A percentile compares a stretch with the other conserved stretches of the same genome.
These are phyloP conservation scores for Fusarium setosum DNA, from an alignment of 2,329 filamentous ascomycete genomes.

Conservation along the genomic window DNA sequence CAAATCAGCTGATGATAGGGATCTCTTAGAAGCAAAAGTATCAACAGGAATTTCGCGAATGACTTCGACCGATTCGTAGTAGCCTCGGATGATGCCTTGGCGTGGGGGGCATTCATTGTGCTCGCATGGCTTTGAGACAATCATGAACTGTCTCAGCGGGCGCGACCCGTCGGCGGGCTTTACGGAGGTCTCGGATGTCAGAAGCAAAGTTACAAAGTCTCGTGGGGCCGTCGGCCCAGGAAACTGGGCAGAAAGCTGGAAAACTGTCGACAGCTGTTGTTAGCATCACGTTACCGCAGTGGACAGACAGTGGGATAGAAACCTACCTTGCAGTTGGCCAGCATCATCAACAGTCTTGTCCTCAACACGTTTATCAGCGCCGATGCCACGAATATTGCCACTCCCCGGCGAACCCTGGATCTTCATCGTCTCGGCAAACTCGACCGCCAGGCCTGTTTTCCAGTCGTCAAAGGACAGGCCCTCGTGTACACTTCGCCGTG, in stretches of 20 bases:
- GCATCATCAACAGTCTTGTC: slow-evolving; percentile 66
- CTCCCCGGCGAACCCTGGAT: slow-evolving; percentile 76
- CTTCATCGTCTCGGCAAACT: slow-evolving; percentile 83
- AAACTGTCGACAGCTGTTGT: slow-evolving; percentile 66
- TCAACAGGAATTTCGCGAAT: slow-evolving; percentile 82
- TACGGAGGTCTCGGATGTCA: slow-evolving; percentile 71
- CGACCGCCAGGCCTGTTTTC: slow-evolving; percentile 79
- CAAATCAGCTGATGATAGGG: slow-evolving; percentile 48
- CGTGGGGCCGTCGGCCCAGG: slow-evolving; percentile 88
- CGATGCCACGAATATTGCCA: slow-evolving; percentile 85
- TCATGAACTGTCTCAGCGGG: slow-evolving; percentile 79
- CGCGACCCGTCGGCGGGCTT: slow-evolving; percentile 38
- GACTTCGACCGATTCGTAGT: slow-evolving; percentile 92
- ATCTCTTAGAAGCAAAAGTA: slow-evolving; percentile 49
- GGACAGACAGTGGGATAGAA: neutral
- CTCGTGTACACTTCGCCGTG: slow-evolving; percentile 83
- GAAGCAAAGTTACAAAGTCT: slow-evolving; percentile 85
- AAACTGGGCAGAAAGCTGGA: slow-evolving; percentile 88
- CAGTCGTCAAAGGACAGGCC: slow-evolving; percentile 82
- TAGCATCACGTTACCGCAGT: slow-evolving; percentile 13
- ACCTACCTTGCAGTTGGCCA: slow-evolving; percentile 71
- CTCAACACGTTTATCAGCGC: slow-evolving; percentile 81
- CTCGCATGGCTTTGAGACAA: slow-evolving; percentile 85
- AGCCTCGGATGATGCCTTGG: slow-evolving; percentile 81
- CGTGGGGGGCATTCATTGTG: slow-evolving; percentile 79